Evolutionary conservation across 306 rosid genomes (phyloP).

Genomic region (Carpinus fangiana): DNA sequence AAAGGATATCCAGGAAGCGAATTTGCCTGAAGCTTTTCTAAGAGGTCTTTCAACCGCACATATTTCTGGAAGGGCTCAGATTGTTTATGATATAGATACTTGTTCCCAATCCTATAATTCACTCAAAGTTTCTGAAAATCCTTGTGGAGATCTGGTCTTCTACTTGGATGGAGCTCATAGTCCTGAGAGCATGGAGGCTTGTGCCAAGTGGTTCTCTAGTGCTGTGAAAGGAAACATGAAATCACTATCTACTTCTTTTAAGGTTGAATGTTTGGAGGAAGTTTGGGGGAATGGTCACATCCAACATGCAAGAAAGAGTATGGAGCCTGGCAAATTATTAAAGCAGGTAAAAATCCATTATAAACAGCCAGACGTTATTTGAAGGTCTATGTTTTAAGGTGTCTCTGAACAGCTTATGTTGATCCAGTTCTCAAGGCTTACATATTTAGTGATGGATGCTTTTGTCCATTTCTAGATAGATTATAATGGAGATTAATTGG

Average conservation of each 20-base stretch:
- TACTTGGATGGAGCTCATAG: conserved; percentile 91
- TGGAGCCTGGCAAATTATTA: conserved; percentile 37
- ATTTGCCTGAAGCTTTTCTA: conserved; percentile 57
- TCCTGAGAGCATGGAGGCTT: conserved; percentile 84
- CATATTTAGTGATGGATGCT: not conserved
- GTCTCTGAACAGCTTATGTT: not conserved
- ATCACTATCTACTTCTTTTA: conserved; percentile 27
- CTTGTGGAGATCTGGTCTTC: conserved; percentile 60
- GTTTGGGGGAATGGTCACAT: conserved; percentile 36
- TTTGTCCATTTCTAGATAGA: not conserved
- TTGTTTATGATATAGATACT: conserved; percentile 39
- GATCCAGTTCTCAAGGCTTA: not conserved
- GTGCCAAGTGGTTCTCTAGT: conserved; percentile 51
- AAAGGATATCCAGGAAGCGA: conserved; percentile 39
- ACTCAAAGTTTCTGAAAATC: conserved; percentile 31
- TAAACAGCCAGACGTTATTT: conserved; percentile 17
- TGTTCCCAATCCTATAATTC: conserved; percentile 28
- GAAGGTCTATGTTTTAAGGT: not conserved
- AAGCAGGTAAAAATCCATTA: conserved; percentile 41
- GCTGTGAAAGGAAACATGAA: conserved; percentile 36
- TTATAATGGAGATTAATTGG: conserved; percentile 1
- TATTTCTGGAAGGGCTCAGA: conserved; percentile 73
- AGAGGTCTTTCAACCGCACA: conserved; percentile 70
- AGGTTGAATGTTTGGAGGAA: conserved; percentile 27
- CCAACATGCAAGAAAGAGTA: conserved; percentile 23